phyloP scores from a whole-genome alignment of 2,329 filamentous ascomycete genomes.

The Chaetomium globosum region DNA sequence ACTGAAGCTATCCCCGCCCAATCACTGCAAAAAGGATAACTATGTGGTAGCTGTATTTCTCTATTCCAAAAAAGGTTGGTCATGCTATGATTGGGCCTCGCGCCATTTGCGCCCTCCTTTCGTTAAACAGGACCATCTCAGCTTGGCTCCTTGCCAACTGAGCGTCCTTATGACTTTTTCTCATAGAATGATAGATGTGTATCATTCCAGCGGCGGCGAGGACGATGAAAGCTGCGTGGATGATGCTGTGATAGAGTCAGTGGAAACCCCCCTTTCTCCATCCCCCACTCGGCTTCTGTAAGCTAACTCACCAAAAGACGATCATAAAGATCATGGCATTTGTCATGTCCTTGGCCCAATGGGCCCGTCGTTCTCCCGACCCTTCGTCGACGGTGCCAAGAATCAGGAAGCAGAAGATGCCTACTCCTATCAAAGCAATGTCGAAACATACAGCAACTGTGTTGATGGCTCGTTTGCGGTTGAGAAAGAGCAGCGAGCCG shows the following conservation, averaged over 20 bases:
- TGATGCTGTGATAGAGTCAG: constrained; percentile 22
- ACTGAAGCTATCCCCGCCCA: neutral
- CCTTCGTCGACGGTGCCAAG: constrained; percentile 30
- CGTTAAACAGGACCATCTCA: constrained; percentile 30
- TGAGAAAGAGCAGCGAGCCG: constrained; percentile 29
- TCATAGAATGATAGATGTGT: constrained; percentile 10
- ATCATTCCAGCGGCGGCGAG: constrained; percentile 27
- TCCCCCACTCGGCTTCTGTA: too few species aligned
- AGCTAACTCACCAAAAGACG: constrained; percentile 29
- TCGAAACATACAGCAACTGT: constrained; percentile 30
- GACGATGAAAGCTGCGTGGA: constrained; percentile 30
- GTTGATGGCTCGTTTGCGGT: constrained; percentile 30
- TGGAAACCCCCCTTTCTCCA: neutral
- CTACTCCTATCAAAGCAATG: constrained; percentile 25
- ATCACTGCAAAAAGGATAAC: neutral
- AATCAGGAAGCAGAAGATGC: constrained; percentile 34
- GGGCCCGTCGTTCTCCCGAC: neutral
- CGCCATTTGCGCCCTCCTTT: constrained; percentile 16
- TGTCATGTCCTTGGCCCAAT: constrained; percentile 30
- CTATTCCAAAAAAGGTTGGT: neutral
- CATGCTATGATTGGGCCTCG: neutral
- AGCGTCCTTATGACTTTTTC: neutral
- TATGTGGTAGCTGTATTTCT: neutral
- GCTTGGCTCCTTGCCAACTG: constrained; percentile 25
- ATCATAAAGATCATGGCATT: constrained; percentile 37